Evolutionary conservation across 2,329 filamentous ascomycete genomes (phyloP).

Genomic region (Fusarium sp.): DNA sequence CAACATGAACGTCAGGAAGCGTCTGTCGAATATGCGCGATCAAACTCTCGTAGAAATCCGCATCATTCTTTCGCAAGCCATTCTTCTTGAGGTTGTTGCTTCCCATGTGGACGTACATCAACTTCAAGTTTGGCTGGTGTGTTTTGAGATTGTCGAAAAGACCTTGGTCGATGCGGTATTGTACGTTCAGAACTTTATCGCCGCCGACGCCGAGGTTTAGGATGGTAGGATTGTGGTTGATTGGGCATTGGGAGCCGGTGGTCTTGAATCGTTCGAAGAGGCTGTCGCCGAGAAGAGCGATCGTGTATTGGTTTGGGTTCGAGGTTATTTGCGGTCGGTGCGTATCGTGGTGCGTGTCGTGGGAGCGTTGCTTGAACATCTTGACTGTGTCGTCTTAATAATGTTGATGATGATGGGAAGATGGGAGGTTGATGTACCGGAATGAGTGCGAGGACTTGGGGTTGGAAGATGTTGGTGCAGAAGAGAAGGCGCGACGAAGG

Average conservation of each 20-base stretch:
- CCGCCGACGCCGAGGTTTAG: conserved; percentile 10
- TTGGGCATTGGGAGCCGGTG: neutral
- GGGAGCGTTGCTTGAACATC: conserved; percentile 25
- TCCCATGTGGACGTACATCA: conserved; percentile 23
- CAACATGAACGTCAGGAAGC: neutral
- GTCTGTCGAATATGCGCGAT: neutral
- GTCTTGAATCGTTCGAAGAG: conserved; percentile 21
- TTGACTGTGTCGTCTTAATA: fast-evolving
- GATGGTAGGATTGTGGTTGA: neutral
- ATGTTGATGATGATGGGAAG: neutral
- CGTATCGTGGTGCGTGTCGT: conserved; percentile 12
- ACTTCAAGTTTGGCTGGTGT: neutral
- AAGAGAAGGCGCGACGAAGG: neutral
- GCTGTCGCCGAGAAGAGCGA: conserved; percentile 16
- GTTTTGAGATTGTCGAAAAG: neutral
- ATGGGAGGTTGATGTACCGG: neutral
- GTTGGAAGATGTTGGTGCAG: neutral
- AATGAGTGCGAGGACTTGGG: neutral
- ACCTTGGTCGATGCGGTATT: conserved; percentile 10
- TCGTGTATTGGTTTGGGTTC: neutral
- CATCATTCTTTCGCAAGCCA: neutral
- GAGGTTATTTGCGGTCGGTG: conserved; percentile 5
- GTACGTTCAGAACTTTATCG: conserved; percentile 16
- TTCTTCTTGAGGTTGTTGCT: conserved; percentile 6
- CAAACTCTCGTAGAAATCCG: fast-evolving